Evolutionary conservation across 1,284 basidiomycete genomes (phyloP), one percentile per base, ranked within the genome.

Genomic region (Phylloboletellus chloephorus): DNA sequence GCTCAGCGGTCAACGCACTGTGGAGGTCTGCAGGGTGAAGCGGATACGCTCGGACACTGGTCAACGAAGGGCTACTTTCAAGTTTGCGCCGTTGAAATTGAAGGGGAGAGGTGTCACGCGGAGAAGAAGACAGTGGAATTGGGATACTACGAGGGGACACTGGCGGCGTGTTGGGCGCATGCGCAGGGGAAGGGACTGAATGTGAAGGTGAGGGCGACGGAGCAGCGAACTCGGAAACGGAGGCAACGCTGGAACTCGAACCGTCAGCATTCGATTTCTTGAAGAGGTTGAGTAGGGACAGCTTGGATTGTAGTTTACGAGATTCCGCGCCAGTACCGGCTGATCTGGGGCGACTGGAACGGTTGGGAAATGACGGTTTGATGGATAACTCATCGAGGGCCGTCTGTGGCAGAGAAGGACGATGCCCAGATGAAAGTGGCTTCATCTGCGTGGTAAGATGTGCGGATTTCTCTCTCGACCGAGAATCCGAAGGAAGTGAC

Each of bases 241-340:
- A 57, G 38, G 58, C 39, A 16, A 50, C 41, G 42, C 64, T 66
- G n/a, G 64, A 65, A 37, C 53, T 51, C 37, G 59, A 65, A 16
- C 63, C 52, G 12, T 70, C 71, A 16, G 46, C 52, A 20, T 59
- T 62, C 0, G 61, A 46, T 50, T 69, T 71, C 62, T 65, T 71
- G 60, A 75, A 73, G 17, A 75, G 64, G 39, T 63, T 66, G 21
- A 73, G 59, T 33, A 74, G 60, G 17, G 67, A 67, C 9, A 68
- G 51, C 48, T 68, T 68, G 39, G 64, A 60, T 2, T 63, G 57
- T 2, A 69, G 52, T 38, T 62, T 67, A 36, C 67, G 64, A 19
- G 64, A 45, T 12, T 73, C 71, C 12, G 70, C 66, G 26, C 71
- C 72, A 9, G 65, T 72, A 4, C 70, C 73, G 16, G 72, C 73